Conservation (phyloP, 768 basidiomycete species). For the Dioszegia aurantiaca region DNA sequence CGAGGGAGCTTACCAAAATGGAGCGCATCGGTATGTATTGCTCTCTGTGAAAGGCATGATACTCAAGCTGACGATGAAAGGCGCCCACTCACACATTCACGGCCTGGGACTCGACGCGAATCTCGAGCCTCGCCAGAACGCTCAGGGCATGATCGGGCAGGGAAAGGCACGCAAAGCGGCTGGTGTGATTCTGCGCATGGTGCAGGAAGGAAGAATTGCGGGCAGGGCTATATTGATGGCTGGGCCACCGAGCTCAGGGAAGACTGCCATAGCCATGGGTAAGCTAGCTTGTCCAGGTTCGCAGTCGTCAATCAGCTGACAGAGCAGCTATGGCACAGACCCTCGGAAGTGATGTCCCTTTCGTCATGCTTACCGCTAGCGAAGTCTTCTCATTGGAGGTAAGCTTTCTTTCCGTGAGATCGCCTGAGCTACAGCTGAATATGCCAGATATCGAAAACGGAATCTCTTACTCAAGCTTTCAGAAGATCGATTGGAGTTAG, state of each 20-base stretch:
- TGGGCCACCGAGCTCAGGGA: conserved; percentile 93
- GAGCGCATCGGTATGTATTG: conserved; percentile 51
- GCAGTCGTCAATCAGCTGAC: conserved; percentile 7
- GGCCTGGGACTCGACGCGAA: conserved; percentile 86
- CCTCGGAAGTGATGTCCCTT: conserved; percentile 89
- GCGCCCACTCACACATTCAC: conserved; percentile 73
- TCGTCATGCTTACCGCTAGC: conserved; percentile 95
- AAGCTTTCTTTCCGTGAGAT: conserved; percentile 9
- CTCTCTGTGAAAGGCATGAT: not conserved
- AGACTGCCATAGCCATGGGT: conserved; percentile 98
- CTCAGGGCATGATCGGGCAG: conserved; percentile 96
- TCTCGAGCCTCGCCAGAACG: conserved; percentile 78
- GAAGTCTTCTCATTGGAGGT: conserved; percentile 89
- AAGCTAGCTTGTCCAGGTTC: conserved; percentile 40
- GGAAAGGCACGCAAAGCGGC: conserved; percentile 94
- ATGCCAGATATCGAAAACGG: conserved; percentile 87
- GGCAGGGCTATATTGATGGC: conserved; percentile 96
- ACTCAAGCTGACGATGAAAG: conserved; percentile 22
- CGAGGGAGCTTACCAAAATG: conserved; percentile 53
- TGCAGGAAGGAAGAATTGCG: conserved; percentile 91
- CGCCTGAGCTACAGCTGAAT: not conserved
- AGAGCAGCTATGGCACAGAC: conserved; percentile 87
- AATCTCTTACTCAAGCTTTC: conserved; percentile 94
- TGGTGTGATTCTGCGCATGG: conserved; percentile 96
- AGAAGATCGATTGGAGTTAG: conserved; percentile 92